Evolutionary conservation across 768 basidiomycete genomes (phyloP).

Genomic region (Russula ochroleuca): DNA sequence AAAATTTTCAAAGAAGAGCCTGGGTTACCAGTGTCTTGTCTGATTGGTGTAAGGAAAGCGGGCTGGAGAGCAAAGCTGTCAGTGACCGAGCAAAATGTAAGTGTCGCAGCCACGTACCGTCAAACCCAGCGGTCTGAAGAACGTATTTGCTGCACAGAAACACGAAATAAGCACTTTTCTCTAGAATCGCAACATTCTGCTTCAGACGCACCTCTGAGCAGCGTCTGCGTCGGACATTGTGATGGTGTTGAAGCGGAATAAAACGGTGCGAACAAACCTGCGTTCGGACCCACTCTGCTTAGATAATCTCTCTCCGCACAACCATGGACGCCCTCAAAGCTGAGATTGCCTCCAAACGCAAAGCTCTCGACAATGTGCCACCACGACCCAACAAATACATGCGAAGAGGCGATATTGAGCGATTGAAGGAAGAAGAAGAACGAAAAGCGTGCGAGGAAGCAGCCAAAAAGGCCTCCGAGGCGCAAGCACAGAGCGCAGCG

Average conservation of each 20-base stretch:
- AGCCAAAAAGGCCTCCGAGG: conserved; percentile 18
- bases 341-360: conserved; percentile 85
- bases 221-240: conserved; percentile 57
- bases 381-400: conserved; percentile 79
- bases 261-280: conserved; percentile 15
- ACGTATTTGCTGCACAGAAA: conserved; percentile 61
- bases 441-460: conserved; percentile 25
- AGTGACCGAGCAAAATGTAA: conserved; percentile 15
- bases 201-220: conserved; percentile 47
- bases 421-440: conserved; percentile 27
- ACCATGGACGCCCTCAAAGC: conserved; percentile 87
- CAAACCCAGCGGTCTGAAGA: conserved; percentile 94
- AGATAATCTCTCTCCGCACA: conserved; percentile 9
- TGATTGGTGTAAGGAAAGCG: conserved; percentile 92
- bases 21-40: conserved; percentile 83
- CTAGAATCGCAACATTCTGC: not conserved
- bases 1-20: conserved; percentile 26
- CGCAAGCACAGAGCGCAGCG: conserved; percentile 10
- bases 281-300: conserved; percentile 11
- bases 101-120: conserved; percentile 48
- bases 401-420: conserved; percentile 78
- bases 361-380: conserved; percentile 54
- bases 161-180: conserved; percentile 24
- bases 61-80: conserved; percentile 42
- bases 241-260: conserved; percentile 34